Evolutionary conservation across 192 early-diverging fungal genomes (phyloP), one percentile per base, ranked within the genome.

Genomic region (Podila minutissima): DNA sequence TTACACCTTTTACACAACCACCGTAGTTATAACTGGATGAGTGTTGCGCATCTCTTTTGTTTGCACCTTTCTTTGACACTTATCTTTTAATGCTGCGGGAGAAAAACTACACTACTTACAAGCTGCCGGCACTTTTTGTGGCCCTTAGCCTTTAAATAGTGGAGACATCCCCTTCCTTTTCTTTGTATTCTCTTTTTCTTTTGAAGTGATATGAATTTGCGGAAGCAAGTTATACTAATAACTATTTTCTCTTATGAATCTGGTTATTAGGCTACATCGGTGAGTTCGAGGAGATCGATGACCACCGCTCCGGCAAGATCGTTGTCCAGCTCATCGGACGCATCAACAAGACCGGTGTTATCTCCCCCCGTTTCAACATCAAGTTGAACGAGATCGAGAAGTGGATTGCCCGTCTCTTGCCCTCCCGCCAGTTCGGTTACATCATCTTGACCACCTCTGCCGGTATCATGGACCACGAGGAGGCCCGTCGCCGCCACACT

Each of bases 391-490:
- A 97, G 74, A 88, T 99, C 73, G 98, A 99, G 89, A 96, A 95
- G 88, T 98, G 95, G 96, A 92, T 96, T 84, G 91, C 92, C 88
- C 94, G 97, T 90, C 92, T 99, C 81, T 91, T 99, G 73, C 98
- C 97, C 70, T 96, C 98, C 65, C 96, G 98, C 93, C 98, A 98
- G 87, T 98, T 99, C 88, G 97, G 98, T 84, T 96, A 89, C 91
- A 90, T 99, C 64, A 76, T 93, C 69, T 85, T 95, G 75, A 96
- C 96, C 86, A 95, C 96, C 84, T 94, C 94, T 60, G 89, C 93
- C 71, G 98, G 98, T 88, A 98, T 99, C 88, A 99, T 99, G 94
- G 98, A 99, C 91, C 97, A 98, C 89, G 95, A 96, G 84, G 97
- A 99, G 91, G 96, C 96, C 70, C 94, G 97, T 93, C 89, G 94